These are phyloP conservation scores for Alternaria infectoria DNA, from an alignment of 2,329 filamentous ascomycete species.

Conservation along the genomic window DNA sequence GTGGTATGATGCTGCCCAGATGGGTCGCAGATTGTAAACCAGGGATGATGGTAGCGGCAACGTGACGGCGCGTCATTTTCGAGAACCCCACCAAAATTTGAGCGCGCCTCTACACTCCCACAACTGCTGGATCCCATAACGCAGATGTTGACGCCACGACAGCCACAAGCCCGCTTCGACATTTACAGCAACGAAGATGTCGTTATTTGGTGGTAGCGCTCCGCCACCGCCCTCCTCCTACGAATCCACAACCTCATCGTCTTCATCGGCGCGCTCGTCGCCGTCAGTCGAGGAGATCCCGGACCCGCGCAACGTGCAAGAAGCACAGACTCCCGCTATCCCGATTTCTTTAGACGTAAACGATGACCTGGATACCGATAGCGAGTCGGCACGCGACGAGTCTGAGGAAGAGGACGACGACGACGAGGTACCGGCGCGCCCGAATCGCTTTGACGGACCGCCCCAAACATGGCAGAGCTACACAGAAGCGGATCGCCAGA, in stretches of 20 bases:
- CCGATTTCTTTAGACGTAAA: slow-evolving; percentile 2
- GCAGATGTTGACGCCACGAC: not conserved
- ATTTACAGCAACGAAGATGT: slow-evolving; percentile 42
- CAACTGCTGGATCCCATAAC: slow-evolving; percentile 7
- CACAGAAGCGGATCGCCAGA: slow-evolving; percentile 67
- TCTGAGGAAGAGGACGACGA: slow-evolving; percentile 7
- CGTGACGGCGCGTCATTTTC: slow-evolving; percentile 20
- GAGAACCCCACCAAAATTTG: slow-evolving; percentile 16
- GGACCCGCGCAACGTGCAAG: slow-evolving; percentile 10
- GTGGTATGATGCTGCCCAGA: not conserved
- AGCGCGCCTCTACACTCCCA: slow-evolving; percentile 4
- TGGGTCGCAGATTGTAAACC: not conserved
- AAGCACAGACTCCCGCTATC: slow-evolving; percentile 12
- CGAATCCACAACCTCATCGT: slow-evolving; percentile 16
- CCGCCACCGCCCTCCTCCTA: slow-evolving; percentile 18
- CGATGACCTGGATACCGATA: slow-evolving; percentile 25
- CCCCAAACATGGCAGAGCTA: slow-evolving; percentile 69
- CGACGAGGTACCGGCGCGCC: slow-evolving; percentile 39
- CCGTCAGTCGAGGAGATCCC: slow-evolving; percentile 6
- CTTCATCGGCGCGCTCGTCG: slow-evolving; percentile 7
- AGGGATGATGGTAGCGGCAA: slow-evolving; percentile 3
- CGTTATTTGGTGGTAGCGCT: slow-evolving; percentile 43
- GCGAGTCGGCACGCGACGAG: slow-evolving; percentile 16
- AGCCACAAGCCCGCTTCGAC: slow-evolving; percentile 12
- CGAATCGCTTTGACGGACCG: slow-evolving; percentile 75